Percentiles rank a stretch among this genome's conserved stretches.
phyloP scores from a whole-genome alignment of 1,284 basidiomycete species.

The Agroathelia rolfsii region DNA sequence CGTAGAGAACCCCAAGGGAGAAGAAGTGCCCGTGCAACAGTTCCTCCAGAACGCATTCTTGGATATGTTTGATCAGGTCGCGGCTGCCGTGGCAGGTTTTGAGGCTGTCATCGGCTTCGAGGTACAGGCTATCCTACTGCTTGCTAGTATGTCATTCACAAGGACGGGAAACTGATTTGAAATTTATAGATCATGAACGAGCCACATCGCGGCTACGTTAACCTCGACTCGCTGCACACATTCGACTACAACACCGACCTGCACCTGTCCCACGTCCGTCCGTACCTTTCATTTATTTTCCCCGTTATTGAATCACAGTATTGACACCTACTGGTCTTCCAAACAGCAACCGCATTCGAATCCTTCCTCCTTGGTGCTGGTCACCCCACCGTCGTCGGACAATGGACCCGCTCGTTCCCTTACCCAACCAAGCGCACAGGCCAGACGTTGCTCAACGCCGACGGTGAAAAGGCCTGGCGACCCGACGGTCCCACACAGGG shows the following conservation, averaged over 20 bases:
- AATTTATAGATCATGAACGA: conserved; percentile 88
- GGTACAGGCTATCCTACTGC: conserved; percentile 32
- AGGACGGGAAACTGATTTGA: conserved; percentile 1
- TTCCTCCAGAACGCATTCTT: conserved; percentile 83
- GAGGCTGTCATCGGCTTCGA: conserved; percentile 86
- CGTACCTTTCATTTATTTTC: conserved; percentile 21
- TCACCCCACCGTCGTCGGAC: conserved; percentile 60
- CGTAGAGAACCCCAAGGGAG: conserved; percentile 38
- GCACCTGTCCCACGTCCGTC: conserved; percentile 76
- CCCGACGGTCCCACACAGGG: conserved; percentile 61
- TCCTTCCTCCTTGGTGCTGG: conserved; percentile 81
- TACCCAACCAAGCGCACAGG: conserved; percentile 65
- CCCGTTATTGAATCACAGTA: conserved; percentile 1
- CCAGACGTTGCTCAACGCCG: conserved; percentile 45
- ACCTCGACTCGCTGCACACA: conserved; percentile 70
- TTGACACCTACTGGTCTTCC: conserved; percentile 1
- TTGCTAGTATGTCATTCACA: neutral
- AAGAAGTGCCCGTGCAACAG: conserved; percentile 59
- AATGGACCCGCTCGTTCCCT: conserved; percentile 78
- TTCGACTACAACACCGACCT: conserved; percentile 95
- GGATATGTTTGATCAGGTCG: conserved; percentile 67
- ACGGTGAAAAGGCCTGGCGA: conserved; percentile 57
- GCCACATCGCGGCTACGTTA: conserved; percentile 89
- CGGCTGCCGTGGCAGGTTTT: conserved; percentile 58
- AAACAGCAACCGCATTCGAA: conserved; percentile 75